Base-by-base conservation (phyloP, 2,329 filamentous ascomycete genomes). In the Colletotrichum orbiculare region DNA sequence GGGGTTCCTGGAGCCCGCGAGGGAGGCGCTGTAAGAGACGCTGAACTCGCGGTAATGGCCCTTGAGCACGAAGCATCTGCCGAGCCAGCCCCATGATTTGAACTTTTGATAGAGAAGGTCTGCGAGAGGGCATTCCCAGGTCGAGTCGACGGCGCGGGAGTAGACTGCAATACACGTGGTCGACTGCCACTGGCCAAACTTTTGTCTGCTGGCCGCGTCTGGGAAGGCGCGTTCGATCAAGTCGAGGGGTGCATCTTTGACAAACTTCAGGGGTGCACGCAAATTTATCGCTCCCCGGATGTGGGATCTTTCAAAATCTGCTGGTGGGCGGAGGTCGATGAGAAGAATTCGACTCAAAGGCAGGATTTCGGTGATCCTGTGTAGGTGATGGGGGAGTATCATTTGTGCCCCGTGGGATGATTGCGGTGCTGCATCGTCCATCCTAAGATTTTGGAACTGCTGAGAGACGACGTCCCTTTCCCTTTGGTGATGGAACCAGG, bases 31-130 rank as follows among this genome's bases (percentile, higher is more conserved):
- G 67, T 85, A 87, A 0, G 82, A 83, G 34, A 77, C 76, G 13
- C 83, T 84, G 66, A 87, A 87, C 67, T 87, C 85, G 50, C 79
- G 78, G 70, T 84, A 87, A 57, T 85, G 83, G 0, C 85, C 85
- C 69, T 86, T 86, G 39, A 87, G 77, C 8, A 87, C 76, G 69
- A 87, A 87, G 64, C 78, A 82, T 45, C 81, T 79, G 2, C 85
- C 85, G 1, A 68, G 66, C 85, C 85, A 87, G 25, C 80, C 82
- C 68, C 79, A 77, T 13, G 72, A 71, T 54, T 74, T 79, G 56
- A 87, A 76, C 64, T 83, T 84, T 43, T 78, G 72, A 17, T 79
- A 71, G 2, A 87, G 69, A 0, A 78, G 73, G 12, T 80, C 78
- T 3, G 84, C 83, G 2, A 80, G 72, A 0, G 84, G 84, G 43